phyloP scores from a whole-genome alignment of 192 early-diverging fungal genomes.

The Rhizophagus sp. region DNA sequence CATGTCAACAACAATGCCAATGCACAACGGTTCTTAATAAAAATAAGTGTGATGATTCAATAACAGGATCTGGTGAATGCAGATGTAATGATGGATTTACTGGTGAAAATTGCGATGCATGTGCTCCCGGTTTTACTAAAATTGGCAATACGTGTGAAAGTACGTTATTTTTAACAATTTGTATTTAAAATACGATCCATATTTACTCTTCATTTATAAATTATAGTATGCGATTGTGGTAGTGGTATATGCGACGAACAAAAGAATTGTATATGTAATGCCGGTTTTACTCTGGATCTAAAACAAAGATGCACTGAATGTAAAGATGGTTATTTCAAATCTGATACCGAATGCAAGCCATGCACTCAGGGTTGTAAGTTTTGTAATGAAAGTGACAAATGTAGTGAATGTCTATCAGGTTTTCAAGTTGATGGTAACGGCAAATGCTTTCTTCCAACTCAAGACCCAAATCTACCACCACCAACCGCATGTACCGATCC shows the following conservation, averaged over 20 bases:
- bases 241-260: neutral
- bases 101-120: neutral
- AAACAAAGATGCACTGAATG: neutral
- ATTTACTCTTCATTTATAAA: neutral
- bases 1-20: constrained; percentile 5
- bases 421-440: neutral
- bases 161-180: neutral
- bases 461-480: too few species aligned
- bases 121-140: constrained; percentile 18
- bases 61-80: constrained; percentile 19
- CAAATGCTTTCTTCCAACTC: neutral
- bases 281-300: neutral
- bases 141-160: neutral
- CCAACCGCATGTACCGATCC: neutral
- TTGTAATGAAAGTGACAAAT: constrained; percentile 15
- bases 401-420: neutral
- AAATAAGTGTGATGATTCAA: constrained; percentile 20
- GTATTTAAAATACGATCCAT: neutral
- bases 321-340: neutral
- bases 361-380: neutral
- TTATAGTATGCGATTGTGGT: constrained; percentile 10
- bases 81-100: constrained; percentile 12
- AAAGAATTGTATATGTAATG: constrained; percentile 15
- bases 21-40: neutral
- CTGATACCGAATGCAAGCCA: neutral